Evolutionary conservation across 2,329 filamentous ascomycete species (phyloP).

Genomic region (Madurella fahalii): DNA sequence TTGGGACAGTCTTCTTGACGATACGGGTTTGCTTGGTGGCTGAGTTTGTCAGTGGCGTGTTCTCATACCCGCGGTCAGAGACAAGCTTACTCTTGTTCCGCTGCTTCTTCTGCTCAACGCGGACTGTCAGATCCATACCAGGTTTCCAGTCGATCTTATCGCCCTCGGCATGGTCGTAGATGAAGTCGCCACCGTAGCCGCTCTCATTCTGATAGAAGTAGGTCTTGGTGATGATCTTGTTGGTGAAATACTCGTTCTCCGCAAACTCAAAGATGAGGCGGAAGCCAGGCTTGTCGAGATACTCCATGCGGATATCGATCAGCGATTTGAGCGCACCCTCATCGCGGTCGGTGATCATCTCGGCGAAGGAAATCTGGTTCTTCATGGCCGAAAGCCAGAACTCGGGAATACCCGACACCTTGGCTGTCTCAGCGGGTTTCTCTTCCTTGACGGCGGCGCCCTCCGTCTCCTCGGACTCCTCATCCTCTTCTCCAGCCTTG

Average conservation of each 20-base stretch:
- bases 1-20: conserved; percentile 98
- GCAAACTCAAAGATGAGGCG: conserved; percentile 95
- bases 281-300: conserved; percentile 97
- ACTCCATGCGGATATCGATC: conserved; percentile 96
- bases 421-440: conserved; percentile 53
- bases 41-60: conserved; percentile 37
- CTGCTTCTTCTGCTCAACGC: conserved; percentile 98
- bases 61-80: not conserved
- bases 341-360: conserved; percentile 98
- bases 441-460: conserved; percentile 52
- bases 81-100: conserved; percentile 85
- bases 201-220: conserved; percentile 99
- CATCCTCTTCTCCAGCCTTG: conserved; percentile 75
- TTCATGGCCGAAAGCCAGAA: conserved; percentile 99
- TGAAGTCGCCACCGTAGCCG: conserved; percentile 97
- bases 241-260: conserved; percentile 94
- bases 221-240: conserved; percentile 96
- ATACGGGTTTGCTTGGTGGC: conserved; percentile 99
- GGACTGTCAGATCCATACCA: conserved; percentile 88
- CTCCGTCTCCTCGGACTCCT: conserved; percentile 60
- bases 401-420: conserved; percentile 78
- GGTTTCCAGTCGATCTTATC: conserved; percentile 97
- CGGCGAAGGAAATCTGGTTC: conserved; percentile 93
- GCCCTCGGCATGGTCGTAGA: conserved; percentile 98
- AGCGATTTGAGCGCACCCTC: conserved; percentile 89